Conservation (phyloP, 805 yeast genomes). For the Candida boidinii region DNA sequence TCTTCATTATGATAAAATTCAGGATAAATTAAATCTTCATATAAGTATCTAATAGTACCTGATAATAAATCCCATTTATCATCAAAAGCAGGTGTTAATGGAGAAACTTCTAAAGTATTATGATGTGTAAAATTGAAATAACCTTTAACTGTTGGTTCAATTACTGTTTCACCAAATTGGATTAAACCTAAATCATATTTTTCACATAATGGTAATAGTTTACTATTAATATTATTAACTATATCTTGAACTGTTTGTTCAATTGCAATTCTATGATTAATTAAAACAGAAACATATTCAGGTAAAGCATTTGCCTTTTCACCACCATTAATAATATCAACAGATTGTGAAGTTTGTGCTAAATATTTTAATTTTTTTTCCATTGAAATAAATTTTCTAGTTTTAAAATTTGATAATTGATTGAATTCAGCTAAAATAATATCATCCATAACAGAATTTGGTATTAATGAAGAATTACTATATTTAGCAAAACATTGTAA, state of each 20-base stretch:
- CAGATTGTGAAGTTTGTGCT: slow-evolving; percentile 49
- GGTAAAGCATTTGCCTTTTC: slow-evolving; percentile 44
- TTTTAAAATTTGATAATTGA: slow-evolving; percentile 23
- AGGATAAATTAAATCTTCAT: slow-evolving; percentile 33
- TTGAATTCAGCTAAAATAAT: slow-evolving; percentile 30
- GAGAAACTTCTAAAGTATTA: slow-evolving; percentile 39
- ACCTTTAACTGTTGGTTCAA: slow-evolving; percentile 20
- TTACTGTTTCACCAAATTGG: slow-evolving; percentile 14
- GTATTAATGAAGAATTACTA: slow-evolving; percentile 15
- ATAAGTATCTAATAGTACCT: slow-evolving; percentile 36
- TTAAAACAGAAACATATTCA: slow-evolving; percentile 32
- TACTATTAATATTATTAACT: slow-evolving; percentile 22
- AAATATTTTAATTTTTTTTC: slow-evolving; percentile 23
- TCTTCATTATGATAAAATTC: too few relatives aligned
- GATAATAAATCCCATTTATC: slow-evolving; percentile 33
- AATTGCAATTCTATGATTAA: slow-evolving; percentile 39
- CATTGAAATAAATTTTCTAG: slow-evolving; percentile 11
- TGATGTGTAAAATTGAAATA: slow-evolving; percentile 5
- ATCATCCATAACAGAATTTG: slow-evolving; percentile 19
- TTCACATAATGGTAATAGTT: slow-evolving; percentile 25
- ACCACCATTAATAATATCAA: slow-evolving; percentile 39
- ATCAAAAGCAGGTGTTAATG: slow-evolving; percentile 37
- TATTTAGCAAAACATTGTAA: slow-evolving; percentile 60
- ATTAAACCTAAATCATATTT: slow-evolving; percentile 28
- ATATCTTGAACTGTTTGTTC: slow-evolving; percentile 31